These are phyloP conservation scores for Myriosclerotinia scirpicola DNA, from an alignment of 2,329 filamentous ascomycete species.

Conservation along the genomic window DNA sequence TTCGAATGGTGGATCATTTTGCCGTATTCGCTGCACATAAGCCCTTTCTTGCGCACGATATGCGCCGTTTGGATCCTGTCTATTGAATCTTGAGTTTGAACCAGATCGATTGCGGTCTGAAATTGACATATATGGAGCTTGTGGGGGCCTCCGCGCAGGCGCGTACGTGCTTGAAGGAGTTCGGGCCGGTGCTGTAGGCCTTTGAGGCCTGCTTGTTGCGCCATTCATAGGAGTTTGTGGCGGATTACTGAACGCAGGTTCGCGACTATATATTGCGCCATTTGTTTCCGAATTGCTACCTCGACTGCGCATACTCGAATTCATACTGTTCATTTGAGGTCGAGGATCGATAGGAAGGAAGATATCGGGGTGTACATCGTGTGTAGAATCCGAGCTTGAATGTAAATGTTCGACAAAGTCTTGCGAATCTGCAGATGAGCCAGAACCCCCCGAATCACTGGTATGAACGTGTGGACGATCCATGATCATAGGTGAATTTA, in stretches of 20 bases:
- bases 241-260: constrained; percentile 32
- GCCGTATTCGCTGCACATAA: constrained; percentile 87
- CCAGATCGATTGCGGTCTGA: constrained; percentile 53
- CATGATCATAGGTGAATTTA: constrained; percentile 42
- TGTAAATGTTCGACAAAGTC: constrained; percentile 38
- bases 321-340: constrained; percentile 34
- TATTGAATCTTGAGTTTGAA: constrained; percentile 55
- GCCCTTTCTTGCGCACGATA: constrained; percentile 88
- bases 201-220: constrained; percentile 56
- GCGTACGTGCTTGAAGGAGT: constrained; percentile 81
- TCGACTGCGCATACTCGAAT: constrained; percentile 44
- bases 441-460: constrained; percentile 48
- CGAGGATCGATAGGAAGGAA: constrained; percentile 35
- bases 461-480: constrained; percentile 39
- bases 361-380: constrained; percentile 29
- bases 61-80: constrained; percentile 67
- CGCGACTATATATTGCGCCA: constrained; percentile 28
- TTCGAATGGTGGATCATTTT: constrained; percentile 58
- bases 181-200: constrained; percentile 66
- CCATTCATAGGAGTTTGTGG: constrained; percentile 45
- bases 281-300: constrained; percentile 44
- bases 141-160: constrained; percentile 56
- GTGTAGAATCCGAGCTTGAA: constrained; percentile 25
- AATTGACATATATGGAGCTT: constrained; percentile 47
- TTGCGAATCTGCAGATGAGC: constrained; percentile 20